Percentiles rank a stretch among this genome's conserved stretches.
phyloP scores from a whole-genome alignment of 208 protist genomes.

The Leishmania aethiopica region DNA sequence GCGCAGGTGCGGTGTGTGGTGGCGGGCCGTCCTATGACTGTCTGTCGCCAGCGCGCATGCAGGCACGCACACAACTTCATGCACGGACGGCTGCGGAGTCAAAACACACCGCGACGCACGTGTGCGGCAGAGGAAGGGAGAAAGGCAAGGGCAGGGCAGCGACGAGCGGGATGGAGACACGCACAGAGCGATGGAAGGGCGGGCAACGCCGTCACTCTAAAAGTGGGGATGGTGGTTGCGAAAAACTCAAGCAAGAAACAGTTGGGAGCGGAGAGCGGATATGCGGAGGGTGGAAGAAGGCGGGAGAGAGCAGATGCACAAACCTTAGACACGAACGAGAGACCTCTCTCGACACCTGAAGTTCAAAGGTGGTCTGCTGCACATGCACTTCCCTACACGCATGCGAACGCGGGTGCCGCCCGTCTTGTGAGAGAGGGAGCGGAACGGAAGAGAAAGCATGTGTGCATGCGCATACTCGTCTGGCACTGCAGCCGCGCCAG shows the following conservation, averaged over 20 bases:
- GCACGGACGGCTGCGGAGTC: not conserved
- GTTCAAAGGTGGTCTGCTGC: not conserved
- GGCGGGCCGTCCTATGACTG: not conserved
- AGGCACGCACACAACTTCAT: not conserved
- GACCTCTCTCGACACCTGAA: not conserved
- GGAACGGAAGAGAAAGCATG: not conserved
- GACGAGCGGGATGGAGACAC: not conserved
- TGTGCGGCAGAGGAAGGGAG: not conserved
- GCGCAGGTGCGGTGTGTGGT: not conserved
- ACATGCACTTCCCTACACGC: not conserved
- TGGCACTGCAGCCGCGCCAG: not conserved
- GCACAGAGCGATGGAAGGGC: not conserved
- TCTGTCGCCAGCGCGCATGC: not conserved
- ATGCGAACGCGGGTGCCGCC: not conserved
- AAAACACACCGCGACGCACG: not conserved
- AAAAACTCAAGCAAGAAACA: not conserved
- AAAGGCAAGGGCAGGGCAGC: slow-evolving; percentile 7
- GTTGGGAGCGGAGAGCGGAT: not conserved
- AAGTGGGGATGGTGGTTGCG: not conserved
- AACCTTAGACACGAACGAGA: not conserved
- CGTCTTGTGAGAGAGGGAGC: not conserved
- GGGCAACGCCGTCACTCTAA: not conserved
- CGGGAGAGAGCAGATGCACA: not conserved
- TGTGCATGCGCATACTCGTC: not conserved
- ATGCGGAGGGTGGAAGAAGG: not conserved